Base-by-base conservation (phyloP, 2,329 filamentous ascomycete species). In the Sporothrix phasma region DNA sequence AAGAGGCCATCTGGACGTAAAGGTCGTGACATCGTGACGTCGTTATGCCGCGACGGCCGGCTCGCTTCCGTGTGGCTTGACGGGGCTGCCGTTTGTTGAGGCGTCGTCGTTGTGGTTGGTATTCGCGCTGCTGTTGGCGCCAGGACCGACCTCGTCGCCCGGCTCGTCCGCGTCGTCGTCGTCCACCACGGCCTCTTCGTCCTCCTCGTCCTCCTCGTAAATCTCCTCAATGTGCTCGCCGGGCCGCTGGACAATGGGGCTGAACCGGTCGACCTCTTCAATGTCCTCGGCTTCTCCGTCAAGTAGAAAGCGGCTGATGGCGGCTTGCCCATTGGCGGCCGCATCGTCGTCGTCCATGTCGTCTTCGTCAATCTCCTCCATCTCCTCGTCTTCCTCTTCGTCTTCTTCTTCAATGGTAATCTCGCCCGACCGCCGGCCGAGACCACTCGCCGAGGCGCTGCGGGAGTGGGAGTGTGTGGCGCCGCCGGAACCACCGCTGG, bases 401-500 rank as follows among this genome's bases (percentile, higher is more conserved):
- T 86, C 84, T 68, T 84, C 84, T 68, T 88, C 85, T 67, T 86
- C 81, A 39, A 88, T 88, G n/a, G 86, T 86, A 62, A 90, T 86
- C 74, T 92, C 89, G 8, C 85, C 87, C 63, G 88, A 92, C 26
- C 86, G 78, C 31, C 89, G 79, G 0, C 88, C 88, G 60, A 86
- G 75, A 0, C 81, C 82, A 26, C 78, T 84, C 2, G 85, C 82
- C 69, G 88, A 91, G 1, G 82, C 82, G 13, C 66, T 74, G 78
- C 87, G 64, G 81, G 80, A 77, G 69, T 83, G 76, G 62, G 79
- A 74, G 24, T 74, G 73, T 6, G 74, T 73, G 19, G 70, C 67
- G 2, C 67, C 66, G 66, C 67, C 66, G 66, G 75, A 80, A 63
- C 81, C 72, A 0, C 71, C 75, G 13, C 73, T 73, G 19, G 63